Evolutionary conservation across 2,329 filamentous ascomycete species (phyloP).

Genomic region (Teratosphaeria epicoccoides): DNA sequence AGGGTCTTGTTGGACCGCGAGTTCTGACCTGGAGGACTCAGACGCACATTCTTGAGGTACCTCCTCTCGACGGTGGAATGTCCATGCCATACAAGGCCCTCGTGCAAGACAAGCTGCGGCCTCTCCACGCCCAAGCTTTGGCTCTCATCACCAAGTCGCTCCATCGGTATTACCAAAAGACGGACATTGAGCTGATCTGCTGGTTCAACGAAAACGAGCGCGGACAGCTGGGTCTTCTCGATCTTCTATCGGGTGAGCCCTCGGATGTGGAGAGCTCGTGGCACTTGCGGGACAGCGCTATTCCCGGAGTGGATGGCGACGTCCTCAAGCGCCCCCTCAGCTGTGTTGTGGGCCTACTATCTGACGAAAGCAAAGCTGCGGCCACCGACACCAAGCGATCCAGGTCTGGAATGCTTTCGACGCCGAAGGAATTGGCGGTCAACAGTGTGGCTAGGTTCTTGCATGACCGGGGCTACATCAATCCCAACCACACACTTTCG

Average conservation of each 20-base stretch:
- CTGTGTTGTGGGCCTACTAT: slow-evolving; percentile 48
- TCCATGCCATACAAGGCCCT: slow-evolving; percentile 72
- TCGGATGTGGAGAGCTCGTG: slow-evolving; percentile 45
- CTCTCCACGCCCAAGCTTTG: slow-evolving; percentile 65
- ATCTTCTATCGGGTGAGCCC: slow-evolving; percentile 7
- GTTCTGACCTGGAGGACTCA: slow-evolving; percentile 75
- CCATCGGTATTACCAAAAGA: slow-evolving; percentile 72
- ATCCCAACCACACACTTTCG: slow-evolving; percentile 68
- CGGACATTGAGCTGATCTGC: slow-evolving; percentile 62
- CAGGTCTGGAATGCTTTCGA: slow-evolving; percentile 48
- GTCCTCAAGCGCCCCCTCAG: slow-evolving; percentile 32
- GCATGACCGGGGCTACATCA: slow-evolving; percentile 76
- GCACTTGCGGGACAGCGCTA: slow-evolving; percentile 49
- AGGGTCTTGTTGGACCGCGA: slow-evolving; percentile 67
- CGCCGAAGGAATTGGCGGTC: slow-evolving; percentile 51
- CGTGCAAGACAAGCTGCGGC: slow-evolving; percentile 61
- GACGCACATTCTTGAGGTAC: slow-evolving; percentile 63
- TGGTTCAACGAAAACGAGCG: slow-evolving; percentile 72
- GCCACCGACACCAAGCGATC: slow-evolving; percentile 49
- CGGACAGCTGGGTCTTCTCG: slow-evolving; percentile 30
- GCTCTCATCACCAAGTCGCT: slow-evolving; percentile 69
- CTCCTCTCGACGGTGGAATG: slow-evolving; percentile 76
- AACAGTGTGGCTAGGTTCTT: slow-evolving; percentile 83
- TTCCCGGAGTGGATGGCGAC: slow-evolving; percentile 6
- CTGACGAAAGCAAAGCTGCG: slow-evolving; percentile 57